phyloP scores from a whole-genome alignment of 2,329 filamentous ascomycete genomes.

The Apiospora sp. region DNA sequence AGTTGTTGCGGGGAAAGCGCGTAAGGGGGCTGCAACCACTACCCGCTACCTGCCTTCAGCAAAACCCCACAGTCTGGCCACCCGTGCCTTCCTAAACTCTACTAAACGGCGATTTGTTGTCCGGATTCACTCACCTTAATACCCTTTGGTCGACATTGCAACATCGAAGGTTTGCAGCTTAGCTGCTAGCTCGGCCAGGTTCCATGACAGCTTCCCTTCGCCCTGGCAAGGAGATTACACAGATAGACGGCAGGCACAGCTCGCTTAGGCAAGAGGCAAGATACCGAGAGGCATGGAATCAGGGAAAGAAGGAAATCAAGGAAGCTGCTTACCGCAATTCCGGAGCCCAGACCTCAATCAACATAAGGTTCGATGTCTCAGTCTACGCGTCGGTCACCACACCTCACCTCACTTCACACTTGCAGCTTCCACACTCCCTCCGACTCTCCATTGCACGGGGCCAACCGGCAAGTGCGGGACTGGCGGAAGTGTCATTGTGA shows the following conservation, averaged over 20 bases:
- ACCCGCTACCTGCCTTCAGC: not conserved
- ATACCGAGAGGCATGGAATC: not conserved
- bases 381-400: not conserved
- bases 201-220: not conserved
- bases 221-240: not conserved
- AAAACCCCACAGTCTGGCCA: slow-evolving; percentile 12
- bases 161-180: not conserved
- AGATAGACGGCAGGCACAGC: not conserved
- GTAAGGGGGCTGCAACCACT: not conserved
- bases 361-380: slow-evolving; percentile 4
- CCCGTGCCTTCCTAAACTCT: not conserved
- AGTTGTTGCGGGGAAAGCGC: slow-evolving; percentile 21
- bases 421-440: not conserved
- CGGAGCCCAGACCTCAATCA: not conserved
- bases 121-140: not conserved
- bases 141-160: slow-evolving; percentile 1
- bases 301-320: not conserved
- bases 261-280: slow-evolving; percentile 4
- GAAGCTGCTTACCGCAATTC: not conserved
- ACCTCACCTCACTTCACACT: not conserved
- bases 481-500: not conserved
- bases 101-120: not conserved
- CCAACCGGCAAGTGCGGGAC: slow-evolving; percentile 2
- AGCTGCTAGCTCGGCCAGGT: not conserved
- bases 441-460: slow-evolving; percentile 10